phyloP scores from a whole-genome alignment of 371 early-diverging fungal genomes.

The Basidiobolus meristosporus region DNA sequence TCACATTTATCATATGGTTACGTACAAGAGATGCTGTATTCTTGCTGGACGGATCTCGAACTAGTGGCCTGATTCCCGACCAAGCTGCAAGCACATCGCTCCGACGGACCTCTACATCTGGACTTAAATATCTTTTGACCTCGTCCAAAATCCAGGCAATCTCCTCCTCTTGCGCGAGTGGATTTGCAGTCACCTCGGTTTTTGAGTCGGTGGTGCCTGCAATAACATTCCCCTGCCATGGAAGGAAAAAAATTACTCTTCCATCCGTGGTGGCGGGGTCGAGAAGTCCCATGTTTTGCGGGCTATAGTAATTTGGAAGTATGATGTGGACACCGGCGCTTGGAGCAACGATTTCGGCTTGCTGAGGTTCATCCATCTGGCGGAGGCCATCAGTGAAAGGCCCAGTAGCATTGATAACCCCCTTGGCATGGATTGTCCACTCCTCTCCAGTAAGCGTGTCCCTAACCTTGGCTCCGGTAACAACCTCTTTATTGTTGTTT shows the following conservation, averaged over 20 bases:
- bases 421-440: conserved; percentile 79
- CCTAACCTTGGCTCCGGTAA: conserved; percentile 65
- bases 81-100: conserved; percentile 94
- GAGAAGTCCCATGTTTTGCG: conserved; percentile 90
- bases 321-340: conserved; percentile 95
- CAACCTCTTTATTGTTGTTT: conserved; percentile 13
- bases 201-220: conserved; percentile 98
- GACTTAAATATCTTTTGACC: conserved; percentile 70
- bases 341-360: conserved; percentile 79
- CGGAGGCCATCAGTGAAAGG: conserved; percentile 58
- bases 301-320: conserved; percentile 85
- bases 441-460: conserved; percentile 83
- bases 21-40: conserved; percentile 89
- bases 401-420: conserved; percentile 92
- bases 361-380: conserved; percentile 63
- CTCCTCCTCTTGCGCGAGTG: conserved; percentile 84
- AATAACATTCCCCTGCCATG: conserved; percentile 94
- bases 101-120: conserved; percentile 79
- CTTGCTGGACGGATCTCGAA: conserved; percentile 85
- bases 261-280: conserved; percentile 97
- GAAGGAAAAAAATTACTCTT: conserved; percentile 96
- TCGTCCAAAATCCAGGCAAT: conserved; percentile 92
- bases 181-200: conserved; percentile 57
- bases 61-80: conserved; percentile 97
- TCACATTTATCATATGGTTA: conserved; percentile 88